Percentiles rank a stretch among this genome's conserved stretches.
phyloP scores from a whole-genome alignment of 169 alveolate genomes.

The Eimeria acervulina region DNA sequence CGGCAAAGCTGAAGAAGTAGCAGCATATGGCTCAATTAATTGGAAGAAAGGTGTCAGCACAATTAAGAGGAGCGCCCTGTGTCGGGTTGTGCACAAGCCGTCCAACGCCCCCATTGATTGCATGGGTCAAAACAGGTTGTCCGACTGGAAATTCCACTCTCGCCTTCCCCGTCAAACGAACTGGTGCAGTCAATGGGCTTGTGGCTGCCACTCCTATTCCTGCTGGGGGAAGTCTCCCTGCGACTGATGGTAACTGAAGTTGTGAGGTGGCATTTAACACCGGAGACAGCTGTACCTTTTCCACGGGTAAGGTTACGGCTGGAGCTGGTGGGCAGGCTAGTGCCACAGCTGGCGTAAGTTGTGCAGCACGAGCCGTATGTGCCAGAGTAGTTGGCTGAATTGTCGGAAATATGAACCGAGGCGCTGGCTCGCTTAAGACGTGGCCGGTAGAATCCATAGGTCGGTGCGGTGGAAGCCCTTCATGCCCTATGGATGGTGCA shows the following conservation, averaged over 20 bases:
- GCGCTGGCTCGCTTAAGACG: not conserved
- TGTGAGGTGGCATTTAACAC: slow-evolving; percentile 12
- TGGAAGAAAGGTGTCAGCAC: not conserved
- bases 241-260: slow-evolving; percentile 4
- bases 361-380: not conserved
- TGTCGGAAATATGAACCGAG: slow-evolving; percentile 1
- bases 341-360: not conserved
- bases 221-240: not conserved
- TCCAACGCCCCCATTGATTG: slow-evolving; percentile 37
- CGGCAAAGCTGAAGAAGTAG: not conserved
- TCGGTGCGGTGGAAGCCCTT: not conserved
- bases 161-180: not conserved
- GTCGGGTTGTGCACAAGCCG: slow-evolving; percentile 11
- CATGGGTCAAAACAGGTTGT: slow-evolving; percentile 2
- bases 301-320: not conserved
- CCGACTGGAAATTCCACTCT: slow-evolving; percentile 3
- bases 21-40: not conserved
- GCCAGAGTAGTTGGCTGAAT: not conserved
- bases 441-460: not conserved
- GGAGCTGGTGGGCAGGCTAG: not conserved
- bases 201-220: slow-evolving; percentile 9
- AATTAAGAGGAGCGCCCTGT: slow-evolving; percentile 11
- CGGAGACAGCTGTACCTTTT: not conserved
- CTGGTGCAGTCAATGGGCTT: slow-evolving; percentile 28
- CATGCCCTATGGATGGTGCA: slow-evolving; percentile 12